Conservation (phyloP, 2,329 filamentous ascomycete species). For the Cordyceps tenuipes region DNA sequence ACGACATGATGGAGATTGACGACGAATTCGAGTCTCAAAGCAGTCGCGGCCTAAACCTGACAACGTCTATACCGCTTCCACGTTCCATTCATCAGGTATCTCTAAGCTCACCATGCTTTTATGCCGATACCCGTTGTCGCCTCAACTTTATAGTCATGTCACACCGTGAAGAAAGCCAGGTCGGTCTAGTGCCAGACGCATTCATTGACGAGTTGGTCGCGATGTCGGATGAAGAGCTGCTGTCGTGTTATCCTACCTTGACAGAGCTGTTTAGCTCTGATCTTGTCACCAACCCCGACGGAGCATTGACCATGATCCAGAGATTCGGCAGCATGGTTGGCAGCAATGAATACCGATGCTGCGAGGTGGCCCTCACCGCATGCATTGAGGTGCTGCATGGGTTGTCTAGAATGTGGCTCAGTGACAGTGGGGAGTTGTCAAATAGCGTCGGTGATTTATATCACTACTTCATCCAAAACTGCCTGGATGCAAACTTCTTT, state of each 20-base stretch:
- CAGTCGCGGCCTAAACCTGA: constrained; percentile 34
- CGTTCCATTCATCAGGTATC: constrained; percentile 36
- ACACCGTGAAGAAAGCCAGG: constrained; percentile 33
- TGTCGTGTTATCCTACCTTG: constrained; percentile 42
- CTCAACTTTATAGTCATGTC: constrained; percentile 37
- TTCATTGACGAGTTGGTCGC: constrained; percentile 44
- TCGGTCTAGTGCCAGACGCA: constrained; percentile 40
- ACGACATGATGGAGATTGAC: constrained; percentile 60
- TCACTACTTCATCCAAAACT: constrained; percentile 61
- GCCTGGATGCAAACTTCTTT: constrained; percentile 58
- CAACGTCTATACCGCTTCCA: constrained; percentile 34
- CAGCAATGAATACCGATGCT: constrained; percentile 57
- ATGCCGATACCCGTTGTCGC: constrained; percentile 37
- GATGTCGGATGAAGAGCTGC: constrained; percentile 43
- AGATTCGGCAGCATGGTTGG: constrained; percentile 44
- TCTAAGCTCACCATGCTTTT: constrained; percentile 38
- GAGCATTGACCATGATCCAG: constrained; percentile 40
- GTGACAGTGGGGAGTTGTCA: constrained; percentile 50
- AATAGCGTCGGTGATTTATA: constrained; percentile 69
- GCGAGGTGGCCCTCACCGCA: constrained; percentile 62
- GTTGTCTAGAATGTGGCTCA: constrained; percentile 55
- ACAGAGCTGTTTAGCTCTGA: constrained; percentile 47
- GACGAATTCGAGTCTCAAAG: constrained; percentile 54
- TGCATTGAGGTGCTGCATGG: constrained; percentile 61
- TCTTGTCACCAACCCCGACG: constrained; percentile 38